phyloP scores from a whole-genome alignment of 306 rosid genomes.

The Abrus precatorius region DNA sequence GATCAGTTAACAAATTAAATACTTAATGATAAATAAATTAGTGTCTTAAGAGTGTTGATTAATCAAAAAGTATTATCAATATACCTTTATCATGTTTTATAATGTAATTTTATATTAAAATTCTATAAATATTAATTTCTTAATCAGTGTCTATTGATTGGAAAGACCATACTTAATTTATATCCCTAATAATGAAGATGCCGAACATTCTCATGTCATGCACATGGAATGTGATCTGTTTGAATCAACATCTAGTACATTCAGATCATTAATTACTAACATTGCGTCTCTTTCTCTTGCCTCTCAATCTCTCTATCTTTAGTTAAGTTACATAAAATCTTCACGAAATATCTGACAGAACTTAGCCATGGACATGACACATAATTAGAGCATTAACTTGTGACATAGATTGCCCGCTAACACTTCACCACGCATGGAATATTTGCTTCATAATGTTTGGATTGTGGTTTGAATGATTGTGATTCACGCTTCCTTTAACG shows the following conservation, averaged over 20 bases:
- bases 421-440: conserved; percentile 41
- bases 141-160: too few relatives aligned
- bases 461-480: too few relatives aligned
- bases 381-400: conserved; percentile 37
- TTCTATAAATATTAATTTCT: too few relatives aligned
- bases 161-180: neutral
- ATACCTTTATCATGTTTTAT: too few relatives aligned
- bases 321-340: conserved; percentile 50
- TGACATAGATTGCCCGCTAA: conserved; percentile 44
- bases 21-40: too few relatives aligned
- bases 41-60: too few relatives aligned
- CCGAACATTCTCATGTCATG: conserved; percentile 50
- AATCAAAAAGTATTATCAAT: too few relatives aligned
- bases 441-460: neutral
- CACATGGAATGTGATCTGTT: conserved; percentile 34
- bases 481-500: too few relatives aligned
- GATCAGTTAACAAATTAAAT: neutral
- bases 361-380: conserved; percentile 39
- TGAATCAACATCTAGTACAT: conserved; percentile 39
- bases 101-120: too few relatives aligned
- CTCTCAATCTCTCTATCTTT: conserved; percentile 20
- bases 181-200: conserved; percentile 44
- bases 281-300: conserved; percentile 25
- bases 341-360: conserved; percentile 18
- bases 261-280: conserved; percentile 37